Base-by-base conservation (phyloP, 169 alveolate species). In the Eimeria falciformis region DNA sequence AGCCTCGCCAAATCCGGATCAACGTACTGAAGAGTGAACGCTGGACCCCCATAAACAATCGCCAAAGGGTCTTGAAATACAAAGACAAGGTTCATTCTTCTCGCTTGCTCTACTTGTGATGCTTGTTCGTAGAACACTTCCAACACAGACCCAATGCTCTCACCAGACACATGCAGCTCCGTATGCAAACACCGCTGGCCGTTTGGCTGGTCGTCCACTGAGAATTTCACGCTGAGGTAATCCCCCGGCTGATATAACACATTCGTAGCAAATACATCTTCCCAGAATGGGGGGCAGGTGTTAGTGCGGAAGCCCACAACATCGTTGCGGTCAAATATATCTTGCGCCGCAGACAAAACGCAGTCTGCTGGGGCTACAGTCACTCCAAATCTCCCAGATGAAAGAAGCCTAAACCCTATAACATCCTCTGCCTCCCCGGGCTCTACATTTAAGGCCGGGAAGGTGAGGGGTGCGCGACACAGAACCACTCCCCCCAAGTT, bases 311-410 rank as follows among this genome's bases (percentile, higher is more conserved):
- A 96, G 37, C 98, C 98, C n/a, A 97, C 98, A 21, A 96, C 98
- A 81, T 97, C 98, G 92, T 97, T 97, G 56, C 98, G 91, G 77
- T 96, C 98, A 77, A 97, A 97, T 29, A 97, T 96, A 65, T 96
- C 98, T 18, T 95, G 94, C 27, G 97, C 95, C 7, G 97, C 91
- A 47, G 97, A 95, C 71, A 97, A 91, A 55, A 97, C 95, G 65
- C 97, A 96, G 86, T 97, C 97, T 18, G 98, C 98, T 0, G 98
- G 98, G 2, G 98, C 98, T 4, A 97, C 98, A 0, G 98, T 97
- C 37, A 97, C 97, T n/a, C 98, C 98, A 93, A 97, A 97, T 21
- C 98, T 95, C 9, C 98, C 98, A 25, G 95, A 93, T n/a, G 97
- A 95, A 55, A 92, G 89, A 17, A 97, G 95, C 65, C 97, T 93